Conservation (phyloP, 768 basidiomycete species). For the Lentinula sp. region DNA sequence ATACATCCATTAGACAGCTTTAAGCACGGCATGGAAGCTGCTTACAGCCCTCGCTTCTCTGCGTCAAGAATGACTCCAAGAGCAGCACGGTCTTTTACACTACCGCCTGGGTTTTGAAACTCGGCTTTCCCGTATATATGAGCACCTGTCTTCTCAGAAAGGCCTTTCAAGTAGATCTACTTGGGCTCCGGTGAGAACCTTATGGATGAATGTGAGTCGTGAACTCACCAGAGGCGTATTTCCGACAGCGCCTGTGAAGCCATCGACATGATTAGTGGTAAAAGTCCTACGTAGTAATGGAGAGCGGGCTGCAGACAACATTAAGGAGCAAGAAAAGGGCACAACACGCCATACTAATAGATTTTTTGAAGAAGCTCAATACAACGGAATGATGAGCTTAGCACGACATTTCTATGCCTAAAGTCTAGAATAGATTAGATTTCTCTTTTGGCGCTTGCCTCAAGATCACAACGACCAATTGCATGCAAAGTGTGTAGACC, state of each 20-base stretch:
- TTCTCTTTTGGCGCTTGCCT: no score
- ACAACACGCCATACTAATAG: constrained; percentile 2
- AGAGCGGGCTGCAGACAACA: constrained; percentile 26
- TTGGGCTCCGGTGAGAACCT: background rate
- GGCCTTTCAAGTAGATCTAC: constrained; percentile 76
- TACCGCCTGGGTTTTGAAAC: constrained; percentile 97
- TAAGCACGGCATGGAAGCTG: constrained; percentile 8
- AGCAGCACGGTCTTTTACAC: constrained; percentile 96
- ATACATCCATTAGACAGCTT: background rate
- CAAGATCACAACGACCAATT: no score
- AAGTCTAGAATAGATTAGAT: no score
- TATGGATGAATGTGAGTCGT: background rate
- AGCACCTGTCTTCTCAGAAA: constrained; percentile 80
- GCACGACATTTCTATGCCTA: constrained; percentile 1
- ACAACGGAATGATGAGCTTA: constrained; percentile 2
- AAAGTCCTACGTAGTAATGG: constrained; percentile 25
- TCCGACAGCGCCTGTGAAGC: constrained; percentile 86
- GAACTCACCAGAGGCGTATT: constrained; percentile 83
- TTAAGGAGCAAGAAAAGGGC: constrained; percentile 18
- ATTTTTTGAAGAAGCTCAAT: background rate
- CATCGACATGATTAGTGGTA: constrained; percentile 47
- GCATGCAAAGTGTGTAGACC: no score
- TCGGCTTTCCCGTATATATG: constrained; percentile 95
- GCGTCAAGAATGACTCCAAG: constrained; percentile 84
- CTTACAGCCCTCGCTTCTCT: constrained; percentile 76